Evolutionary conservation across 192 early-diverging fungal species (phyloP).

Genomic region (Kappamyces sp.): DNA sequence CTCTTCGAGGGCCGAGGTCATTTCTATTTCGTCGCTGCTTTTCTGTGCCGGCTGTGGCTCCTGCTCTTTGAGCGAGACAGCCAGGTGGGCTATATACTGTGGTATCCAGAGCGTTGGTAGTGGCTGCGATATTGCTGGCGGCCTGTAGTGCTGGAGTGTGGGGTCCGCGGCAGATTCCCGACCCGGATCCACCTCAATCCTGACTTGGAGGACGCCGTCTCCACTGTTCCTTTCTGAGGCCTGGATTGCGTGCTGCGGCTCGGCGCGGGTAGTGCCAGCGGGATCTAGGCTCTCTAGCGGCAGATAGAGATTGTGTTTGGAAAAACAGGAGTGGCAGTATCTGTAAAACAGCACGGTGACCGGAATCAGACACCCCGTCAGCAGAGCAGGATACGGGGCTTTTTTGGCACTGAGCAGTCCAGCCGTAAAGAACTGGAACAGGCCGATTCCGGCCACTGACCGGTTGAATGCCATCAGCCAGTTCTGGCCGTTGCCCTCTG

Average conservation of each 20-base stretch:
- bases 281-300: background rate
- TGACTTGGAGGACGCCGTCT: background rate
- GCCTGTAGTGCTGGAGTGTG: constrained; percentile 1
- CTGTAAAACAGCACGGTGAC: constrained; percentile 31
- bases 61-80: no score
- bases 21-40: no score
- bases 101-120: constrained; percentile 5
- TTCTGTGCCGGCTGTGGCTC: no score
- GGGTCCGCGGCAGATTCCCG: background rate
- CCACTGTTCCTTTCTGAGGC: background rate
- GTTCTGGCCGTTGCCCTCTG: constrained; percentile 40
- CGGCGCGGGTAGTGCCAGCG: background rate
- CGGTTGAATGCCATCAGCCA: constrained; percentile 41
- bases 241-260: background rate
- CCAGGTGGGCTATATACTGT: constrained; percentile 9
- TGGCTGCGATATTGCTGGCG: constrained; percentile 1
- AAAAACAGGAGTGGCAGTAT: constrained; percentile 33
- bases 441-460: constrained; percentile 33
- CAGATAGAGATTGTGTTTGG: constrained; percentile 17
- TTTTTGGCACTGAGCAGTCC: constrained; percentile 33
- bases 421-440: constrained; percentile 36
- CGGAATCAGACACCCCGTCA: constrained; percentile 24
- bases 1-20: no score
- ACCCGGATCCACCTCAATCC: background rate
- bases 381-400: constrained; percentile 12